Percentiles rank a stretch among this genome's conserved stretches.
Evolutionary conservation across 176 grass and related monocot genomes (phyloP).

Genomic region (Sorghum bicolor): Sorghum_bicolor_NCBIv3 NC_012870.2:9552501-9553000

Average conservation of each 20-base stretch:
- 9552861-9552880: neutral
- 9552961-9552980: neutral
- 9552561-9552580: neutral
- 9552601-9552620: neutral
- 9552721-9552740: slow-evolving; percentile 26
- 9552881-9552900: neutral
- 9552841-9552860: neutral
- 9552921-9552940: neutral
- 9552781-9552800: slow-evolving; percentile 10
- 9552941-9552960: neutral
- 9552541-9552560: neutral
- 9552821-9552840: neutral
- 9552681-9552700: neutral
- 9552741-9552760: neutral
- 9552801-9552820: neutral
- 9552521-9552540: neutral
- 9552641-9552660: neutral
- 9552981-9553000: neutral
- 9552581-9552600: neutral
- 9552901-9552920: neutral
- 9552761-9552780: neutral
- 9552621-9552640: neutral
- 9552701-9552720: neutral
- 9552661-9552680: neutral
- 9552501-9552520: neutral